Base-by-base conservation (phyloP, 129 eudicot genomes). In the Deinandra increscens region DNA sequence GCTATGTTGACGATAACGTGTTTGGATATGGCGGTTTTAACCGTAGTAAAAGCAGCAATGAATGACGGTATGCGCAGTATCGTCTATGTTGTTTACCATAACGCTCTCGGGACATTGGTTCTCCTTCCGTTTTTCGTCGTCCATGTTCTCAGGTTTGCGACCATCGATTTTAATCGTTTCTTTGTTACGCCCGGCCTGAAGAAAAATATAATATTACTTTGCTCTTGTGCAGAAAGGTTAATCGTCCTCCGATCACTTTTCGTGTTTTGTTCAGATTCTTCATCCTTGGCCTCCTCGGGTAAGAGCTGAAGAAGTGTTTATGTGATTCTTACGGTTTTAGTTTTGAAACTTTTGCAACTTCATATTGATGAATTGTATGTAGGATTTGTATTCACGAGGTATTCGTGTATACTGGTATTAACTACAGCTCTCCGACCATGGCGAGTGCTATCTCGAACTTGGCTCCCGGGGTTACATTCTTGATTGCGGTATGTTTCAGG, bases 351-450 rank as follows among this genome's bases (percentile, higher is more conserved):
- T 33, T 26, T 26, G 3, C 31, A 26, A 26, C 31, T 36, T 36
- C 7, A 15, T 9, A 53, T 53, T 5, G 15, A 6, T 20, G 9
- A 1, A 18, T 41, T 71, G 13, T 65, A 39, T 72, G 71, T 62
- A 81, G 85, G 68, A 31, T 75, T 2, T 69, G 81, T 73, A 34
- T 76, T 70, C 43, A 71, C 20, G 71, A 80, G 78, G 15, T 76
- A 49, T 66, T 60, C 58, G 1, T 13, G 29, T 82, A 51, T 26
- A 14, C 65, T 19, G 86, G 82, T 34, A 23, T 82, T 46, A 23
- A 20, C 51, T 82, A 82, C 68, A 78, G 77, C 60, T 82, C 86
- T 63, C 86, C 86, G 26, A 71, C 75, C 58, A 55, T 71, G 58
- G 54, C 67, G n/a, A 58, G 59, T 58, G 75, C 75, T 19, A 42